Evolutionary conservation across 345 rosid genomes (phyloP), one percentile per base, ranked within the genome.

Genomic region (Arabidopsis suecica): DNA sequence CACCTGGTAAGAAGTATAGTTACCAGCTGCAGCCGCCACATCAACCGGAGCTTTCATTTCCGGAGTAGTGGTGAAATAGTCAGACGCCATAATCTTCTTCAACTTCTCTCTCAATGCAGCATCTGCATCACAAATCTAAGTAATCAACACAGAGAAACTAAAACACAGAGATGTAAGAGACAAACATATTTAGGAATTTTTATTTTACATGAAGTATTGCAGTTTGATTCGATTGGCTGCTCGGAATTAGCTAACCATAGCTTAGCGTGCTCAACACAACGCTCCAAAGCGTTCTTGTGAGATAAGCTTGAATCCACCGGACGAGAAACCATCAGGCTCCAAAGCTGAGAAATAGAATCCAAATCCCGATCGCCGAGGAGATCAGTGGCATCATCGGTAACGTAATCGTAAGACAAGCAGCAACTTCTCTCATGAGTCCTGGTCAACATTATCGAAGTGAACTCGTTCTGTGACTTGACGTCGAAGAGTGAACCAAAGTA

Each of bases 321-420:
- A n/a, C 99, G 90, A 23, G 99, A 91, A 23, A 84, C 62, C 84
- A 95, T 58, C 59, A 89, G 25, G 4, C 86, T 83, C 65, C 97
- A 71, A 9, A 95, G 79, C 65, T 40, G 60, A 4, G 99, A 91
- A 62, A 95, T 85, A 79, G 77, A 48, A 81, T 90, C 97, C 87
- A 95, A 82, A 79, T 95, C 99, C 37, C 69, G 66, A 80, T 95
- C 99, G 11, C 90, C 82, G 5, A 95, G 91, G 72, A 86, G 84
- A 87, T 90, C 98, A 65, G 93, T 87, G 12, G 87, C 91, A n/a
- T 96, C 98, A 47, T 96, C 99, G 6, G 98, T 88, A 3, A 96
- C 98, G 25, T 81, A 80, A 77, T 96, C 99, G 60, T 96, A 96
- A 23, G 91, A 83, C 89, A 93, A 82, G 81, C 99, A 96, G 69